Base-by-base conservation (phyloP, 495 filamentous ascomycete genomes). In the Penicillium paradoxum region DNA sequence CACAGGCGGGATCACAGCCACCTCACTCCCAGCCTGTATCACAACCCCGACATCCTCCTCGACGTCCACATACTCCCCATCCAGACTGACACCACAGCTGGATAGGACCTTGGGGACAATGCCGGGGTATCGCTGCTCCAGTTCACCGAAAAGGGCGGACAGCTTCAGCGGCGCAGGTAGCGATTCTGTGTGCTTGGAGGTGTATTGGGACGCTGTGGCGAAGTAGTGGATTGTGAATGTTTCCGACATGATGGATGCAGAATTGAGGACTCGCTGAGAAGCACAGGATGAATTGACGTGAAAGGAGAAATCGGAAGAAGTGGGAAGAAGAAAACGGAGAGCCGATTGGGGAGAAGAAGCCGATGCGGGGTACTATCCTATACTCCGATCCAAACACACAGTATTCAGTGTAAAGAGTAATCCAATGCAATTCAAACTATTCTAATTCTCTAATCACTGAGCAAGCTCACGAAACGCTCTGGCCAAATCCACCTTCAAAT, bases 1-100 rank as follows among this genome's bases (percentile, higher is more conserved):
- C 45, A 97, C 93, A n/a, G 93, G 93, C 27, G 93, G 93, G 55
- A 98, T 97, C 40, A 98, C 85, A 10, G 87, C 95, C 40, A 97
- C 90, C 70, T 98, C 93, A 59, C 93, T 88, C 15, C 90, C 91
- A 18, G 77, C 81, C 50, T 84, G 62, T 53, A 98, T 89, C 38
- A 85, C 66, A 6, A 69, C 60, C 2, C 50, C 33, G 6, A 38
- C 52, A 43, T 49, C 59, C 30, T 67, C 65, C 18, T 67, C 60
- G 37, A 92, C 51, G 69, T 98, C 90, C 30, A 95, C 84, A 71
- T 97, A 98, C 24, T 90, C 81, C 33, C 95, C 71, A 54, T 96
- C 95, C 32, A 97, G 64, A 25, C 95, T 97, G 25, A 97, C 75
- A 13, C 93, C 80, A 62, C 86, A 91, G 59, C 85, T 90, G 8